Evolutionary conservation across 1,284 basidiomycete species (phyloP).

Genomic region (Cystobasidium sp.): DNA sequence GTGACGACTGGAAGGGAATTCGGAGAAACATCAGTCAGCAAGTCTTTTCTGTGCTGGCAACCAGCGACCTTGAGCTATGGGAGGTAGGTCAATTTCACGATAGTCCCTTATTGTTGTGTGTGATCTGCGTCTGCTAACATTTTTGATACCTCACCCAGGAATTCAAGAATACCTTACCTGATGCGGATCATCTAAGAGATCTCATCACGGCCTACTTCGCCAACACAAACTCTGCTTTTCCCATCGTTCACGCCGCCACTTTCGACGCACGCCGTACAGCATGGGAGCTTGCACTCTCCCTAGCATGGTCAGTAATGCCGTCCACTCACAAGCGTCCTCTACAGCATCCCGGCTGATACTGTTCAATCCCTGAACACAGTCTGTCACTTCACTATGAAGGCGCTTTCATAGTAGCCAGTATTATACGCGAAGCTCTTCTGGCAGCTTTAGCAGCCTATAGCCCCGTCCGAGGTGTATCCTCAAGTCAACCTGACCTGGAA

Average conservation of each 20-base stretch:
- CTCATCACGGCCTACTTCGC: slow-evolving; percentile 7
- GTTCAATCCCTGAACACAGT: background rate
- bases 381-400: background rate
- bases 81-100: background rate
- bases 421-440: slow-evolving; percentile 5
- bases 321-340: too few relatives aligned
- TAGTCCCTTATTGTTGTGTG: background rate
- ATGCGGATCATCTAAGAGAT: background rate
- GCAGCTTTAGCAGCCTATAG: background rate
- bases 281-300: slow-evolving; percentile 3
- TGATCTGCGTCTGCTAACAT: background rate
- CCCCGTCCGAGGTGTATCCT: background rate
- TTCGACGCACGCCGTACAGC: background rate
- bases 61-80: background rate
- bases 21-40: background rate
- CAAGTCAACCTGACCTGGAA: background rate
- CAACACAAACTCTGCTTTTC: slow-evolving; percentile 9
- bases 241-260: slow-evolving; percentile 17
- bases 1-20: background rate
- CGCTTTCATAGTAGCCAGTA: background rate
- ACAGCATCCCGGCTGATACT: too few relatives aligned
- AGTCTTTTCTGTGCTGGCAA: background rate
- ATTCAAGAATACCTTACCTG: slow-evolving; percentile 1
- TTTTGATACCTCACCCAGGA: background rate
- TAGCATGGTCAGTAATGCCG: background rate